These are phyloP conservation scores for Bassia scoparia DNA, from an alignment of 148 eudicot genomes.

Conservation along the genomic window DNA sequence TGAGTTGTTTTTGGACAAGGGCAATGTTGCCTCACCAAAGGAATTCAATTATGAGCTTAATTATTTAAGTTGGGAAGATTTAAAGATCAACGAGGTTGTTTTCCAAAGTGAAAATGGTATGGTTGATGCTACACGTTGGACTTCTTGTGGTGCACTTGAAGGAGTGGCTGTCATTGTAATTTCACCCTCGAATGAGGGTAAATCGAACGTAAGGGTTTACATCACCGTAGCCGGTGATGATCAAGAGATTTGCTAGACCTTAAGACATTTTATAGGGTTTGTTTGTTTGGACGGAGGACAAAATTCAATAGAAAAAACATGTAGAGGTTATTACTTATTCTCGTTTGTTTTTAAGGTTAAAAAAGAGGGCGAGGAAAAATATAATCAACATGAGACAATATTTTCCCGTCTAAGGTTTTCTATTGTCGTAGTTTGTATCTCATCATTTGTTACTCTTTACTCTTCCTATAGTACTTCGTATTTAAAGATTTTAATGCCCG, in stretches of 20 bases:
- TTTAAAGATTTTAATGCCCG: no score
- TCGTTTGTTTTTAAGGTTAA: no score
- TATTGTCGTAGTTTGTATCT: no score
- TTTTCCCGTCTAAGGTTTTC: no score
- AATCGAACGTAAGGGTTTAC: conserved; percentile 17
- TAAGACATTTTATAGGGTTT: no score
- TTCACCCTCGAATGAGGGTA: conserved; percentile 19
- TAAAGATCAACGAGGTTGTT: conserved; percentile 27
- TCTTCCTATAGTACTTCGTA: no score
- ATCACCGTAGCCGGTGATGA: conserved; percentile 14
- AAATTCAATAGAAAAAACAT: no score
- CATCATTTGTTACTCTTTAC: no score
- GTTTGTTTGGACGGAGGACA: no score
- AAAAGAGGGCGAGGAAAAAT: no score
- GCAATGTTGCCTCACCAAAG: conserved; percentile 1
- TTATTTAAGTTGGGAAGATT: conserved; percentile 29
- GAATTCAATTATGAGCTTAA: conserved; percentile 16
- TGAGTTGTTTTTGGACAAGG: conserved; percentile 20
- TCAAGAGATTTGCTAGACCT: background rate
- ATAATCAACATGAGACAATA: no score
- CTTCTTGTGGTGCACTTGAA: conserved; percentile 28
- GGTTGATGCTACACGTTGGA: conserved; percentile 36
- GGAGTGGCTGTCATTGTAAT: conserved; percentile 35
- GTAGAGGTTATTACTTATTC: no score
- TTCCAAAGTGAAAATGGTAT: conserved; percentile 32